These are phyloP conservation scores for Trichoderma atrobrunneum DNA, from an alignment of 2,329 filamentous ascomycete species.

Conservation along the genomic window DNA sequence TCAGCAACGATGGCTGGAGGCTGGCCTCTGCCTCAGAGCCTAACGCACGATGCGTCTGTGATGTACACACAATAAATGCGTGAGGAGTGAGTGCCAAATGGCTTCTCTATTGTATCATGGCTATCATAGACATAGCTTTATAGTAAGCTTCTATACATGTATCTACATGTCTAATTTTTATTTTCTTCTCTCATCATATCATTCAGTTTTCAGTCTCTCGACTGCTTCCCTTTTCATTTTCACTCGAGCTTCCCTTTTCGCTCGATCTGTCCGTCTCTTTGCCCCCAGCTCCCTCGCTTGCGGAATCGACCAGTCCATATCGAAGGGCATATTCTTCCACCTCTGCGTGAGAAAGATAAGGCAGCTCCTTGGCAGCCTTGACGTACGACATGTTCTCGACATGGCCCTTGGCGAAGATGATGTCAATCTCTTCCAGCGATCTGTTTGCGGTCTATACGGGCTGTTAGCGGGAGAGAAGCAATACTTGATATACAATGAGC, in stretches of 20 bases:
- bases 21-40: background rate
- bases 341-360: slow-evolving; percentile 49
- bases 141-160: background rate
- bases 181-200: background rate
- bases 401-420: slow-evolving; percentile 58
- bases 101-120: background rate
- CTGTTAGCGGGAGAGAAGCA: background rate
- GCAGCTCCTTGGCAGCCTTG: slow-evolving; percentile 54
- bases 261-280: background rate
- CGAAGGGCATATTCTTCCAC: slow-evolving; percentile 46
- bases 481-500: background rate
- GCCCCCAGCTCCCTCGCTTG: slow-evolving; percentile 1
- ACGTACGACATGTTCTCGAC: slow-evolving; percentile 60
- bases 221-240: slow-evolving; percentile 8
- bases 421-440: slow-evolving; percentile 56
- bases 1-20: background rate
- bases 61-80: background rate
- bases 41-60: background rate
- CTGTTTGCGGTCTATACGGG: slow-evolving; percentile 23
- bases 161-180: background rate
- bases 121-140: background rate
- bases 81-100: background rate
- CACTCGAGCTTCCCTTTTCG: slow-evolving; percentile 2
- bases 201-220: background rate
- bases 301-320: slow-evolving; percentile 1